Evolutionary conservation across 495 filamentous ascomycete species (phyloP).

Genomic region (Aspergillus hancockii): DNA sequence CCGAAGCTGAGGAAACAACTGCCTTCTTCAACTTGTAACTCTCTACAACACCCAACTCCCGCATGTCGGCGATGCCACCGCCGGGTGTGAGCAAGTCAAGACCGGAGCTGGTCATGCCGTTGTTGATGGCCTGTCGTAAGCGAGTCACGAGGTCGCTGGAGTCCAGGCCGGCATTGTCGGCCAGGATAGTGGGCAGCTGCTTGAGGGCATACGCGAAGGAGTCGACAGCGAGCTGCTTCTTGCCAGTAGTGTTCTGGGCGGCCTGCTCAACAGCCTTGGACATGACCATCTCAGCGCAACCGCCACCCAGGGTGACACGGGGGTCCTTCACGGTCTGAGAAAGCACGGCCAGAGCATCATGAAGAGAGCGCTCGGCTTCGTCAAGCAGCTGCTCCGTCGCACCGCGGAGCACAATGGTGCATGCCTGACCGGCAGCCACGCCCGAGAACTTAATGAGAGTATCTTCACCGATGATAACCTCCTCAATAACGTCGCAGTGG

Average conservation of each 20-base stretch:
- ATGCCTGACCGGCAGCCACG: constrained; percentile 89
- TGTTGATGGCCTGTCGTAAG: constrained; percentile 89
- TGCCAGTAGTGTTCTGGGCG: constrained; percentile 90
- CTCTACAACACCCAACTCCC: constrained; percentile 94
- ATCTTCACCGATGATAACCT: constrained; percentile 97
- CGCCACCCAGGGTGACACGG: constrained; percentile 89
- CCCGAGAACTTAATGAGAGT: constrained; percentile 97
- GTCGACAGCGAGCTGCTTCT: constrained; percentile 92
- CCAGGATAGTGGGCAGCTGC: constrained; percentile 93
- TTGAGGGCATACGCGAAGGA: constrained; percentile 85
- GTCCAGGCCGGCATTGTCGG: constrained; percentile 95
- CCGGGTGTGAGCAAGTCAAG: constrained; percentile 87
- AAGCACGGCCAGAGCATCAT: constrained; percentile 94
- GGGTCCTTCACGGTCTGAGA: constrained; percentile 97
- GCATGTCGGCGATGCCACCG: constrained; percentile 94
- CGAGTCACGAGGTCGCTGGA: constrained; percentile 91
- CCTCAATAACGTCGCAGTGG: constrained; percentile 92
- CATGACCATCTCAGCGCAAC: constrained; percentile 98
- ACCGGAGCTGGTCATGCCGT: constrained; percentile 88
- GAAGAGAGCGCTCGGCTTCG: constrained; percentile 92
- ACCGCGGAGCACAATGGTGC: constrained; percentile 94
- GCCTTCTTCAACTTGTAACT: constrained; percentile 98
- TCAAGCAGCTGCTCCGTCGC: constrained; percentile 96
- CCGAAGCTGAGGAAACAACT: constrained; percentile 90
- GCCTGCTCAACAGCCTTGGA: constrained; percentile 95